Evolutionary conservation across 139 green algal species (phyloP).

Genomic region (Raphidocelis subcapitata): DNA sequence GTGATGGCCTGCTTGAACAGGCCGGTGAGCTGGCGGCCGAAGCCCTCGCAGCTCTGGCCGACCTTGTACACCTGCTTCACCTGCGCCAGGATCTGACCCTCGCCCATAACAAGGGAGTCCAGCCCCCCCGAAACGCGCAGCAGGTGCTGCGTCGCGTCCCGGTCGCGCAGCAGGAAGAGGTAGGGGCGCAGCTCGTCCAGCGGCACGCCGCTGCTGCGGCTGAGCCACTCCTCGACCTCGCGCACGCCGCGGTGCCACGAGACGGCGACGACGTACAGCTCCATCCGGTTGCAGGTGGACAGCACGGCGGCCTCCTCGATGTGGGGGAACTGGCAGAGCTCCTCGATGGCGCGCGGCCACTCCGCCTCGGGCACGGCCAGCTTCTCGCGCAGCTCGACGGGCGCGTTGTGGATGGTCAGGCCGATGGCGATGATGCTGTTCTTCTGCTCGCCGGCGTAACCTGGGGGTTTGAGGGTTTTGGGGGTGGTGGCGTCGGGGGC

Average conservation of each 20-base stretch:
- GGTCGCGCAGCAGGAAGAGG: conserved; percentile 96
- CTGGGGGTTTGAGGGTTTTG: conserved; percentile 44
- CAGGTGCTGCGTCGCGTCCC: conserved; percentile 94
- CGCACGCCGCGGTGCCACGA: conserved; percentile 92
- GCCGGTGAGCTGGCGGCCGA: conserved; percentile 96
- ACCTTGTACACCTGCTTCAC: conserved; percentile 95
- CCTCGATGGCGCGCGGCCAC: conserved; percentile 91
- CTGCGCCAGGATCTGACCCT: conserved; percentile 99
- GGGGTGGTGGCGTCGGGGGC: too few relatives aligned
- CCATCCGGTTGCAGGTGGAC: conserved; percentile 99
- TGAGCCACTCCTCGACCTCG: conserved; percentile 99
- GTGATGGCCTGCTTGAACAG: conserved; percentile 99
- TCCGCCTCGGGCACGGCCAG: conserved; percentile 94
- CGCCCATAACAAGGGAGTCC: conserved; percentile 97
- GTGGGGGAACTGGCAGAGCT: conserved; percentile 93
- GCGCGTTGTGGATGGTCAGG: conserved; percentile 93
- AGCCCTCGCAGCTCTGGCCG: conserved; percentile 86
- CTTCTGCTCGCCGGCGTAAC: conserved; percentile 88
- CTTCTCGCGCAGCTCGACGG: conserved; percentile 97
- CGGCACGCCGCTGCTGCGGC: conserved; percentile 80
- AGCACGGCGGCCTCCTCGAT: conserved; percentile 98
- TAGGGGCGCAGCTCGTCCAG: conserved; percentile 92
- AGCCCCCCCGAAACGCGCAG: conserved; percentile 93
- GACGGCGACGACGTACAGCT: conserved; percentile 96
- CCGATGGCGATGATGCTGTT: conserved; percentile 95